Evolutionary conservation across 1,284 basidiomycete species (phyloP), one percentile per base, ranked within the genome.

Genomic region (Moesziomyces sp.): DNA sequence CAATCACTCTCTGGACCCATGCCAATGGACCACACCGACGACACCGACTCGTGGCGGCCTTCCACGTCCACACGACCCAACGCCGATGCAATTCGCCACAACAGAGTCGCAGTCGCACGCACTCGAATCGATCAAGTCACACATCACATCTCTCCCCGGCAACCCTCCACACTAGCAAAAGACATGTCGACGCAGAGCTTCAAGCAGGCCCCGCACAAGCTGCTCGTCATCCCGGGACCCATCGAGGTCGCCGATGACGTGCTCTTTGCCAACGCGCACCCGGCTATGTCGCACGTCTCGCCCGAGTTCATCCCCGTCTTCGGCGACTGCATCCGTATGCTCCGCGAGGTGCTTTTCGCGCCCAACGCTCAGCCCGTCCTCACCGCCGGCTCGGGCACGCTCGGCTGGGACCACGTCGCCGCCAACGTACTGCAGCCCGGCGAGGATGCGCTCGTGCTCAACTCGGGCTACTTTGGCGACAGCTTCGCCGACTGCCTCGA

Each of bases 381-480:
- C 77, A 91, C 97, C 57, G 90, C 94, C 30, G 96, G 96, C 2
- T 92, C 91, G 52, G 95, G 95, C n/a, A 98, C 95, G 3, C 87
- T 98, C 42, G 95, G 95, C 35, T 97, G 95, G 94, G 87, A 86
- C 59, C 76, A 81, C 69, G 76, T 79, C 48, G 78, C 79, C 23
- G 57, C 92, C 28, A 97, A 97, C 85, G 87, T 97, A 47, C 87
- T 96, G 24, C 87, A 89, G 85, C 88, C 89, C 1, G 92, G 90
- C 52, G 93, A 97, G 77, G 88, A 91, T 59, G 92, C 88, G 13
- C 89, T 97, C 48, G 90, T 94, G 2, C 86, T 94, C 68, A 89
- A 93, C 85, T 83, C 80, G 38, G 80, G 76, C 56, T 81, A 78
- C 74, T 83, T 83, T 56, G 80, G 79, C 24, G 82, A 83, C 62